Conservation (phyloP, 202 grass and related monocot genomes). For the Dendrocalamus latiflorus region DNA sequence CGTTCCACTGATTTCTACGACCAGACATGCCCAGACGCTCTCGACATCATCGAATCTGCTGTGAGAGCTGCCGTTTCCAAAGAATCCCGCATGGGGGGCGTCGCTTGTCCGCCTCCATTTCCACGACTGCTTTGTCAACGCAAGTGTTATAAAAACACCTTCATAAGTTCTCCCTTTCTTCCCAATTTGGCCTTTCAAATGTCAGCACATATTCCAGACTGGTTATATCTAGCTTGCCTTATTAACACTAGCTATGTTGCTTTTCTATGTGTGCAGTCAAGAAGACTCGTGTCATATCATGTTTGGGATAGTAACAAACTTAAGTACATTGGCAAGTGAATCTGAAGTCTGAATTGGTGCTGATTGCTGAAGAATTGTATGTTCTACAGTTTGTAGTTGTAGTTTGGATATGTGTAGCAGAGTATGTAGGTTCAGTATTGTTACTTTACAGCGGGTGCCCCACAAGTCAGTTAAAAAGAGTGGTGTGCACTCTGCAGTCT, state of each 20-base stretch:
- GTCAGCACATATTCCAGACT: neutral
- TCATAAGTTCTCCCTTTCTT: neutral
- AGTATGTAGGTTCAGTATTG: neutral
- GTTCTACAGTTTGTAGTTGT: neutral
- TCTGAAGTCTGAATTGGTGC: neutral
- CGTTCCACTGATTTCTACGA: conserved; percentile 52
- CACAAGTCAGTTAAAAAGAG: too few species aligned
- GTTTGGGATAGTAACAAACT: neutral
- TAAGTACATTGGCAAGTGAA: too few species aligned
- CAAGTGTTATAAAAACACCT: neutral
- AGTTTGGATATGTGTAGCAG: neutral
- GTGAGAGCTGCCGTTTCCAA: conserved; percentile 45
- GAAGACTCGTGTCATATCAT: too few species aligned
- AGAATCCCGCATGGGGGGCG: conserved; percentile 60
- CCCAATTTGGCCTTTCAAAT: neutral
- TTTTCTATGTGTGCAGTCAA: neutral
- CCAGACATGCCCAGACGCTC: conserved; percentile 42
- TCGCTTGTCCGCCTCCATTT: conserved; percentile 72
- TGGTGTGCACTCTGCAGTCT: too few species aligned
- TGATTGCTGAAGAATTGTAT: neutral
- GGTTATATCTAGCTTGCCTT: neutral
- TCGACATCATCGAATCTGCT: conserved; percentile 40
- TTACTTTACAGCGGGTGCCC: too few species aligned
- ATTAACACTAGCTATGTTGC: neutral
- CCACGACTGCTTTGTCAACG: conserved; percentile 76